A percentile compares a stretch with the other conserved stretches of the same genome.
These are phyloP conservation scores for Caryocar brasiliense DNA, from an alignment of 441 rosid genomes.

Conservation along the genomic window DNA sequence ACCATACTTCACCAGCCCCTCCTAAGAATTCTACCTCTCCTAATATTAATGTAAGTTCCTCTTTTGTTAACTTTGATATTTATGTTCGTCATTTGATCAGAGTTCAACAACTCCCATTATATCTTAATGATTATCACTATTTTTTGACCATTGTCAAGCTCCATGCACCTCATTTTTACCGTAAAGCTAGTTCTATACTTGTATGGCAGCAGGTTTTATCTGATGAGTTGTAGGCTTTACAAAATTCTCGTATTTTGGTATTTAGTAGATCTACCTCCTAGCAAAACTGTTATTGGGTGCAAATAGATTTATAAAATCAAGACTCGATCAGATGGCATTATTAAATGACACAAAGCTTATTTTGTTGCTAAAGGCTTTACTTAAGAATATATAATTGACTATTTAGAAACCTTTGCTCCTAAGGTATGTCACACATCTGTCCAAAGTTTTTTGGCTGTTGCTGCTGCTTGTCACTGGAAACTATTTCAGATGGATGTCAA, in stretches of 20 bases:
- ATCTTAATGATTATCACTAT: background rate
- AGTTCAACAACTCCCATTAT: background rate
- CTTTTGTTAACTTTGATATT: too few species aligned
- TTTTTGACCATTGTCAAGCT: background rate
- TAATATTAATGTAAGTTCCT: too few species aligned
- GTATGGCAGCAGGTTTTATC: background rate
- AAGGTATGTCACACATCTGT: too few species aligned
- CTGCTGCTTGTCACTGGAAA: too few species aligned
- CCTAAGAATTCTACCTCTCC: too few species aligned
- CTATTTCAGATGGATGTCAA: too few species aligned
- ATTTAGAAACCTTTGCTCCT: too few species aligned
- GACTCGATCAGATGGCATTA: background rate
- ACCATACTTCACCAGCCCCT: too few species aligned
- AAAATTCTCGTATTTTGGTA: background rate
- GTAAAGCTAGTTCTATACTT: background rate
- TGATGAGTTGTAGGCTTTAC: background rate
- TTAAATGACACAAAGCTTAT: background rate
- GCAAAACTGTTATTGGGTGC: background rate
- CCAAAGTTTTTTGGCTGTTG: too few species aligned
- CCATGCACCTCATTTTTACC: background rate
- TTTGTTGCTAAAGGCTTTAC: background rate
- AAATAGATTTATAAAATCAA: background rate
- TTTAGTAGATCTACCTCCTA: background rate
- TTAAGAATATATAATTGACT: too few species aligned
- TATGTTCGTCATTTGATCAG: background rate